A percentile compares a stretch with the other conserved stretches of the same genome.
phyloP scores from a whole-genome alignment of 140 eudicot species.

The Erigeron philadelphicus region DNA sequence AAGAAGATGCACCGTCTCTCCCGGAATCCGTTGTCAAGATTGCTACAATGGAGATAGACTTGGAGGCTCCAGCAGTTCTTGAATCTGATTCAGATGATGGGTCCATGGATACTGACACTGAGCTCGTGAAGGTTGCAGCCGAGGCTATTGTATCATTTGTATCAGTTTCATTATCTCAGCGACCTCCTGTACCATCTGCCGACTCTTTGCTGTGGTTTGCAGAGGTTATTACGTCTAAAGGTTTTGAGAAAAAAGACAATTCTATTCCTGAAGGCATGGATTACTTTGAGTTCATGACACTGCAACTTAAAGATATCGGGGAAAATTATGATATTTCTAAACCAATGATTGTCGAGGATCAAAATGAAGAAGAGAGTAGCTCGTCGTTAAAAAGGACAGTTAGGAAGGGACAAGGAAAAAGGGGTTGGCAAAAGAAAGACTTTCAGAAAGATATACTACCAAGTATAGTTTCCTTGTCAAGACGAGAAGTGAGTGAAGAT shows the following conservation, averaged over 20 bases:
- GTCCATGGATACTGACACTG: slow-evolving; percentile 27
- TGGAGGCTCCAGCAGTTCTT: slow-evolving; percentile 54
- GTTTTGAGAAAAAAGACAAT: slow-evolving; percentile 26
- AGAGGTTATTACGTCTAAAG: slow-evolving; percentile 40
- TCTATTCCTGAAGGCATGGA: slow-evolving; percentile 54
- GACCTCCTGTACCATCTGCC: slow-evolving; percentile 17
- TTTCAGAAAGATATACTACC: slow-evolving; percentile 78
- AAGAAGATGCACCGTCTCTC: slow-evolving; percentile 47
- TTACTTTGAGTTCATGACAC: slow-evolving; percentile 75
- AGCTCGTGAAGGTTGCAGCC: slow-evolving; percentile 49
- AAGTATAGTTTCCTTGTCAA: slow-evolving; percentile 48
- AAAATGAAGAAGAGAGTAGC: slow-evolving; percentile 25
- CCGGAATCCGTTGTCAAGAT: slow-evolving; percentile 48
- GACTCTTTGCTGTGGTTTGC: slow-evolving; percentile 59
- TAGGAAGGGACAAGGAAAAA: slow-evolving; percentile 50
- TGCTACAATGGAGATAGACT: slow-evolving; percentile 54
- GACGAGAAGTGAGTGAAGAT: slow-evolving; percentile 79
- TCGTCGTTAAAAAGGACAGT: slow-evolving; percentile 29
- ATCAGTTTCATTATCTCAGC: slow-evolving; percentile 42
- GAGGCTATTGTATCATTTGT: slow-evolving; percentile 56
- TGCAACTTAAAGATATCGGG: slow-evolving; percentile 46
- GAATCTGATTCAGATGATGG: slow-evolving; percentile 36
- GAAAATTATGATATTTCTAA: slow-evolving; percentile 31
- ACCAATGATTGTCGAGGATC: slow-evolving; percentile 26
- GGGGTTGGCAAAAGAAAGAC: slow-evolving; percentile 57